These are phyloP conservation scores for Epichloe brachyelytri DNA, from an alignment of 2,329 filamentous ascomycete species.

Conservation along the genomic window DNA sequence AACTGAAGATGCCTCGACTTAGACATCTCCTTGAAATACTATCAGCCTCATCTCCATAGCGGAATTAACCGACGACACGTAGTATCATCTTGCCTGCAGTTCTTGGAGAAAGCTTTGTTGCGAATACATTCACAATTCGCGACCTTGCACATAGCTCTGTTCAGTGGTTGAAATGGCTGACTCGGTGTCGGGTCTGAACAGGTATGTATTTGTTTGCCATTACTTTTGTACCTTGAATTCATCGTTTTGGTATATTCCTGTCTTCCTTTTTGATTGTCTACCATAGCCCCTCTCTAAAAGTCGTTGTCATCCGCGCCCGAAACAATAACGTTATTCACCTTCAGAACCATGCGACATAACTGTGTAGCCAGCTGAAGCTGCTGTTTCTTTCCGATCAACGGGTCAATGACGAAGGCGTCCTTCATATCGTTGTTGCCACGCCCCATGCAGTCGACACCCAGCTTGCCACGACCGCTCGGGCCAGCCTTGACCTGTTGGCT, in stretches of 20 bases:
- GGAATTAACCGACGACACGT: too few relatives aligned
- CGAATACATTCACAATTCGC: too few relatives aligned
- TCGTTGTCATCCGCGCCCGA: slow-evolving; percentile 78
- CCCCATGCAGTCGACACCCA: slow-evolving; percentile 97
- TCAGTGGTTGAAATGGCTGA: neutral
- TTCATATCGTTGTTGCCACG: slow-evolving; percentile 94
- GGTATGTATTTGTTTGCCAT: slow-evolving; percentile 8
- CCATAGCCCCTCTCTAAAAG: slow-evolving; percentile 41
- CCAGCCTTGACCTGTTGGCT: slow-evolving; percentile 81
- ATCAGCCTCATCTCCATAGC: too few relatives aligned
- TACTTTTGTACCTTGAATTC: neutral
- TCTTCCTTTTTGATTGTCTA: slow-evolving; percentile 3
- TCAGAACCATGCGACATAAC: slow-evolving; percentile 94
- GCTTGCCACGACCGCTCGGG: slow-evolving; percentile 36
- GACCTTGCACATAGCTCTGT: too few relatives aligned
- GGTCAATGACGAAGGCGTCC: slow-evolving; percentile 95
- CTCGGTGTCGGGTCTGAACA: slow-evolving; percentile 1
- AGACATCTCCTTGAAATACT: slow-evolving; percentile 13
- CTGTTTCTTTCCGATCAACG: slow-evolving; percentile 94
- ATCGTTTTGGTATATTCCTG: slow-evolving; percentile 14
- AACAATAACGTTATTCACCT: slow-evolving; percentile 94
- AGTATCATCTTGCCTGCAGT: too few relatives aligned
- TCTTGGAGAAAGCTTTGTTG: too few relatives aligned
- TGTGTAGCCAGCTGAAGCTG: slow-evolving; percentile 94
- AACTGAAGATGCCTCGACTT: slow-evolving; percentile 16